A percentile compares a stretch with the other conserved stretches of the same genome.
Evolutionary conservation across 1,284 basidiomycete species (phyloP).

Genomic region (Omphalotus olearius): DNA sequence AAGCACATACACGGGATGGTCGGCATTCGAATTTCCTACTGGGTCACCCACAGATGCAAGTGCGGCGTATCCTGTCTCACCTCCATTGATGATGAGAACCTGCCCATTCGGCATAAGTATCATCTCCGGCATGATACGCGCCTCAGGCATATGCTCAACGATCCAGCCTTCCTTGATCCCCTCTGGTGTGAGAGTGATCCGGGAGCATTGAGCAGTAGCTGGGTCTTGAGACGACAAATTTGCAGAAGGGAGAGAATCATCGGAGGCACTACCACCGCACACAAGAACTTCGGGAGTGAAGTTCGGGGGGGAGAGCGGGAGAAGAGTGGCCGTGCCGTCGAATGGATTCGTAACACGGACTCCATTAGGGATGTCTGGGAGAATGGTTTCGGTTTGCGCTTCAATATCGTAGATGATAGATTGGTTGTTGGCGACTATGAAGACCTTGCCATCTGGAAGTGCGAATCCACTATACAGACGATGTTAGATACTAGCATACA

Average conservation of each 20-base stretch:
- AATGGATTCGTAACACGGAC: conserved; percentile 47
- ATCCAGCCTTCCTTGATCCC: conserved; percentile 37
- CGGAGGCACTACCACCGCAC: conserved; percentile 39
- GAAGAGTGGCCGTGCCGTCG: conserved; percentile 41
- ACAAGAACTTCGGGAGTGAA: conserved; percentile 46
- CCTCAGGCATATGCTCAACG: conserved; percentile 32
- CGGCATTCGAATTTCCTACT: conserved; percentile 40
- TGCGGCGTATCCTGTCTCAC: conserved; percentile 41
- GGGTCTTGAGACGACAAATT: conserved; percentile 35
- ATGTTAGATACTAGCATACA: background rate
- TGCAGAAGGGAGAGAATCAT: conserved; percentile 25
- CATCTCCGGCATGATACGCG: conserved; percentile 45
- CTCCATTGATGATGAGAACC: conserved; percentile 47
- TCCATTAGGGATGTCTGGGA: conserved; percentile 45
- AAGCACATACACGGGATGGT: conserved; percentile 28
- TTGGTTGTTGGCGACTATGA: conserved; percentile 43
- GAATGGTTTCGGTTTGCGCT: conserved; percentile 34
- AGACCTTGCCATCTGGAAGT: conserved; percentile 38
- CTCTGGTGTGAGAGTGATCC: conserved; percentile 32
- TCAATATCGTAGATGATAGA: conserved; percentile 44
- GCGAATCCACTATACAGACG: conserved; percentile 15
- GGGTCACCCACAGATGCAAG: conserved; percentile 35
- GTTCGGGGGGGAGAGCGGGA: conserved; percentile 42
- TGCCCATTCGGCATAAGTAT: conserved; percentile 51
- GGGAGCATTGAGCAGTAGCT: conserved; percentile 39